phyloP scores from a whole-genome alignment of 1,139 yeast genomes.

The Saccharomyces hybrid region DNA sequence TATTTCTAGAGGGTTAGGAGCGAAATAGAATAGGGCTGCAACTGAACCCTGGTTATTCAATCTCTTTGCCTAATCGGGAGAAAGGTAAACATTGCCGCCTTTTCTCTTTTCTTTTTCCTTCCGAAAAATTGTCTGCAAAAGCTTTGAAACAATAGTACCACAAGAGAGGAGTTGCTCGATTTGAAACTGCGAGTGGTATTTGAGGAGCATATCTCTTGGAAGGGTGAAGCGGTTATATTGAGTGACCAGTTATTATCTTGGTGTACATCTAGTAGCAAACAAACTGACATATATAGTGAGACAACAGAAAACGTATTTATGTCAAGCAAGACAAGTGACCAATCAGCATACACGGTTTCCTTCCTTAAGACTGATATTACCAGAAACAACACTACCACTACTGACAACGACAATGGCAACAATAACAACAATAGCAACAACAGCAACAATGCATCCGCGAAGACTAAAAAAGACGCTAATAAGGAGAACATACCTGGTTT shows the following conservation, averaged over 20 bases:
- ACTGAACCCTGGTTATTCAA: neutral
- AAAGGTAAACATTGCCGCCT: slow-evolving; percentile 9
- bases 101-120: neutral
- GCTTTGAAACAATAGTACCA: neutral
- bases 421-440: neutral
- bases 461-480: neutral
- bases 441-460: neutral
- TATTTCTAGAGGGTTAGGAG: neutral
- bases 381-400: neutral
- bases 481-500: neutral
- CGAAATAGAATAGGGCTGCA: neutral
- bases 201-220: neutral
- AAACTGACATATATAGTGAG: neutral
- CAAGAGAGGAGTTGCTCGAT: slow-evolving; percentile 1
- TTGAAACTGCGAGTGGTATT: neutral
- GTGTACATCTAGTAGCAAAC: neutral
- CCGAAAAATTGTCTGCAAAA: neutral
- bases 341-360: neutral
- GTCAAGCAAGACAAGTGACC: neutral
- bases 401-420: neutral
- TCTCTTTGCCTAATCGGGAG: slow-evolving; percentile 10
- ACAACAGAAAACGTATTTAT: neutral
- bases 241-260: neutral
- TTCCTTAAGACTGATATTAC: neutral
- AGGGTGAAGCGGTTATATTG: neutral